Conservation (phyloP, 2,329 filamentous ascomycete species). For the Fusarium pseudonygamai region DNA sequence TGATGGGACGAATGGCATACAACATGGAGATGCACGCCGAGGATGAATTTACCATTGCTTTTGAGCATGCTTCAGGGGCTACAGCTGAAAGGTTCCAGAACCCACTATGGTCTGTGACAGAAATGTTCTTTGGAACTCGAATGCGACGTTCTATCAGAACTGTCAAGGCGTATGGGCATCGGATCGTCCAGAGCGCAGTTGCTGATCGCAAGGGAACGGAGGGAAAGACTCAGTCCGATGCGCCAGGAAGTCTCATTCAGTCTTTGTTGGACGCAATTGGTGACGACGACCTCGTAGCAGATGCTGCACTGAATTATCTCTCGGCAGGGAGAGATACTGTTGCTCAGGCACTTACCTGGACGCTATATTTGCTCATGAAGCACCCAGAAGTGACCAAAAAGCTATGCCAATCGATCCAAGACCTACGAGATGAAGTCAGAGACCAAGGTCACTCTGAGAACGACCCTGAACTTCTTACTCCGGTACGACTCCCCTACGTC, state of each 20-base stretch:
- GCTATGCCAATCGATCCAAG: conserved; percentile 55
- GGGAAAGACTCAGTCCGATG: conserved; percentile 25
- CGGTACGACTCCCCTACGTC: conserved; percentile 62
- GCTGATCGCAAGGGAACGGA: conserved; percentile 42
- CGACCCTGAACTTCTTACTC: conserved; percentile 49
- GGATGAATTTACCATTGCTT: conserved; percentile 68
- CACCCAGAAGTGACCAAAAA: conserved; percentile 53
- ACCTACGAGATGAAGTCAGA: conserved; percentile 5
- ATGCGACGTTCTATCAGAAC: conserved; percentile 60
- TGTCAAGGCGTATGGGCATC: conserved; percentile 64
- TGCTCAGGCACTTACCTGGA: conserved; percentile 72
- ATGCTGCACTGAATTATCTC: conserved; percentile 73
- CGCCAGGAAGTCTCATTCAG: conserved; percentile 67
- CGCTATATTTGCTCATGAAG: conserved; percentile 67
- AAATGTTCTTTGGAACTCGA: conserved; percentile 57
- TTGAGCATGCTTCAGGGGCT: conserved; percentile 69
- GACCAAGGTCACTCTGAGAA: not conserved
- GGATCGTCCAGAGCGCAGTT: conserved; percentile 65
- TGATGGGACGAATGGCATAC: conserved; percentile 76
- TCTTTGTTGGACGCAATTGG: conserved; percentile 66
- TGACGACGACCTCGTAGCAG: conserved; percentile 64
- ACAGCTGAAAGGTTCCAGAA: conserved; percentile 73
- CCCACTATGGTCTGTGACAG: conserved; percentile 69
- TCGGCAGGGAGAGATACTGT: conserved; percentile 73
- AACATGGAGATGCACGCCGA: conserved; percentile 73